These are phyloP conservation scores for Salvia hispanica DNA, from an alignment of 257 asterid genomes.

Conservation along the genomic window DNA sequence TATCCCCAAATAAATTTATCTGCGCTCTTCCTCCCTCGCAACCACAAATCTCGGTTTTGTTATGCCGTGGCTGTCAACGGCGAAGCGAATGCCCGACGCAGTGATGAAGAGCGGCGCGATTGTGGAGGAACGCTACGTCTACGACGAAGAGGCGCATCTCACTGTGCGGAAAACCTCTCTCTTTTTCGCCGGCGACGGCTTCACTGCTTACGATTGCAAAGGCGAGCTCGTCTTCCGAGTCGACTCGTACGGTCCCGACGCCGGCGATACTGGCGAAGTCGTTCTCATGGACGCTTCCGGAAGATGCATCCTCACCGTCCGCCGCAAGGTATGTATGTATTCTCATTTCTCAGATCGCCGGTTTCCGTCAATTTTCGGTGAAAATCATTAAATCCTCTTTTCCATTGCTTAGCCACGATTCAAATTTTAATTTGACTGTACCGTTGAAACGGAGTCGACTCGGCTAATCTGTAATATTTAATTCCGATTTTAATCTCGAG, in stretches of 20 bases:
- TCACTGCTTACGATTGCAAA: conserved; percentile 49
- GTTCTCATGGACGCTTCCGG: conserved; percentile 74
- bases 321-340: conserved; percentile 64
- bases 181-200: conserved; percentile 65
- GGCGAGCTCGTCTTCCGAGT: conserved; percentile 69
- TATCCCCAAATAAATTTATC: too few relatives aligned
- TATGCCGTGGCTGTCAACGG: conserved; percentile 21
- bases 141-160: conserved; percentile 46
- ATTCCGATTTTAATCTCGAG: too few relatives aligned
- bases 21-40: too few relatives aligned
- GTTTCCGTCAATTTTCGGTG: background rate
- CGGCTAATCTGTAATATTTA: too few relatives aligned
- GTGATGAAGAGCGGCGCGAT: conserved; percentile 41
- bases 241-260: conserved; percentile 64
- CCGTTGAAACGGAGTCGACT: too few relatives aligned
- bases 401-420: too few relatives aligned
- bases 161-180: conserved; percentile 61
- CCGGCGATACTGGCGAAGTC: conserved; percentile 45
- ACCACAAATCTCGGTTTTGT: background rate
- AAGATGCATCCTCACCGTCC: conserved; percentile 68
- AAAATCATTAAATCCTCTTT: too few relatives aligned
- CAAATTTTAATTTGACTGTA: too few relatives aligned
- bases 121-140: conserved; percentile 44
- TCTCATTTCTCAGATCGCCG: background rate
- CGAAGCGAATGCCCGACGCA: conserved; percentile 1